Evolutionary conservation across 2,329 filamentous ascomycete species (phyloP).

Genomic region (Aspergillus nomiae): DNA sequence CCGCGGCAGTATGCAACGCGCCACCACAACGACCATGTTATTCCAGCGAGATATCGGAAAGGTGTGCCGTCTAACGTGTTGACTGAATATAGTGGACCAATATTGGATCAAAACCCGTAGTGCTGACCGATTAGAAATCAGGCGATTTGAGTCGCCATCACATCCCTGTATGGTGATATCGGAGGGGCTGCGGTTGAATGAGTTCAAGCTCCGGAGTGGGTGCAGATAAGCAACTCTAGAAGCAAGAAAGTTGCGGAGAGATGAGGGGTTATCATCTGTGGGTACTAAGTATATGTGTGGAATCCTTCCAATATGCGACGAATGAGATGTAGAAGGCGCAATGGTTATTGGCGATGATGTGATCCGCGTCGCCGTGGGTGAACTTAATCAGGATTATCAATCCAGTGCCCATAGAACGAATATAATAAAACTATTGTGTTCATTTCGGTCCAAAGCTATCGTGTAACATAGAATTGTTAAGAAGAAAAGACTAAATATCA

Average conservation of each 20-base stretch:
- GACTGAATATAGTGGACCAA: background rate
- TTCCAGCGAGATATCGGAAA: background rate
- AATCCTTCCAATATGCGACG: background rate
- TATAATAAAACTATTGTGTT: background rate
- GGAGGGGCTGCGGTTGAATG: background rate
- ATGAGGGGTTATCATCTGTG: constrained; percentile 8
- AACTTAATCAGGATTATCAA: background rate
- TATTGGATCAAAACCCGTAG: background rate
- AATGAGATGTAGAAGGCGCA: constrained; percentile 25
- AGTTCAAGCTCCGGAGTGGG: constrained; percentile 1
- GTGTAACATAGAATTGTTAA: background rate
- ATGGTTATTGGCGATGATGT: constrained; percentile 34
- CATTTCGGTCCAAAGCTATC: background rate
- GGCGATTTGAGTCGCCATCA: constrained; percentile 22
- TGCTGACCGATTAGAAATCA: constrained; percentile 12
- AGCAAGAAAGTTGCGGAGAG: constrained; percentile 3
- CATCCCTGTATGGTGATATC: constrained; percentile 27
- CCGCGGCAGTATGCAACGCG: background rate
- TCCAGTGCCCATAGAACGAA: background rate
- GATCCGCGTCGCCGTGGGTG: constrained; percentile 20
- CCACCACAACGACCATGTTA: background rate
- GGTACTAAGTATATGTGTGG: background rate
- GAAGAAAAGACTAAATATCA: background rate
- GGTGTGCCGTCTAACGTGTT: background rate
- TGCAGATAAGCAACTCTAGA: constrained; percentile 5